Percentiles rank a stretch among this genome's conserved stretches.
Conservation (phyloP, 345 rosid genomes). For the Hibiscus tridactylites region DNA sequence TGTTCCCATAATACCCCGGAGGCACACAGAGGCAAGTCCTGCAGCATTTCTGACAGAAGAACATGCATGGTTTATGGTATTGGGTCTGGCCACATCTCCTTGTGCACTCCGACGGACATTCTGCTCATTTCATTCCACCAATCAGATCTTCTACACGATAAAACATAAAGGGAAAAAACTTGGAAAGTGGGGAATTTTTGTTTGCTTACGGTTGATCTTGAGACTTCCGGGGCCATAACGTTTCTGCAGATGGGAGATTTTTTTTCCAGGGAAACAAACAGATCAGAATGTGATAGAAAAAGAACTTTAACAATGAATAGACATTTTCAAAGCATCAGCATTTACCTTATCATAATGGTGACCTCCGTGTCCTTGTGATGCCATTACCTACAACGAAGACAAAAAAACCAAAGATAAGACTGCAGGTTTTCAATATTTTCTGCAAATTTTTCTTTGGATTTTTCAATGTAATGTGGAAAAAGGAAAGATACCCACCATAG, state of each 20-base stretch:
- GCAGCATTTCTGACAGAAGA: conserved; percentile 72
- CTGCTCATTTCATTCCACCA: conserved; percentile 31
- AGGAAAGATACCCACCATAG: conserved; percentile 30
- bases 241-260: conserved; percentile 17
- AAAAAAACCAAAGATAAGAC: not conserved
- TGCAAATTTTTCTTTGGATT: not conserved
- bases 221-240: conserved; percentile 42
- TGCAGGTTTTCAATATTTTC: not conserved
- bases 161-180: not conserved
- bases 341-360: conserved; percentile 25
- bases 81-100: conserved; percentile 53
- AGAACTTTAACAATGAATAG: not conserved
- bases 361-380: conserved; percentile 38
- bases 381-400: conserved; percentile 30
- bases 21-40: conserved; percentile 68
- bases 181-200: not conserved
- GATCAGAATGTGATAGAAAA: not conserved
- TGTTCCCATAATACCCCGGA: conserved; percentile 56
- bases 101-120: conserved; percentile 51
- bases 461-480: not conserved
- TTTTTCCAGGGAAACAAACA: not conserved
- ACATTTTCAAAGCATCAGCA: not conserved
- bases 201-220: conserved; percentile 36
- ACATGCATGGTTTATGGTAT: conserved; percentile 46
- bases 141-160: not conserved